phyloP scores from a whole-genome alignment of 345 rosid genomes.

The Eucalyptus curtisii region DNA sequence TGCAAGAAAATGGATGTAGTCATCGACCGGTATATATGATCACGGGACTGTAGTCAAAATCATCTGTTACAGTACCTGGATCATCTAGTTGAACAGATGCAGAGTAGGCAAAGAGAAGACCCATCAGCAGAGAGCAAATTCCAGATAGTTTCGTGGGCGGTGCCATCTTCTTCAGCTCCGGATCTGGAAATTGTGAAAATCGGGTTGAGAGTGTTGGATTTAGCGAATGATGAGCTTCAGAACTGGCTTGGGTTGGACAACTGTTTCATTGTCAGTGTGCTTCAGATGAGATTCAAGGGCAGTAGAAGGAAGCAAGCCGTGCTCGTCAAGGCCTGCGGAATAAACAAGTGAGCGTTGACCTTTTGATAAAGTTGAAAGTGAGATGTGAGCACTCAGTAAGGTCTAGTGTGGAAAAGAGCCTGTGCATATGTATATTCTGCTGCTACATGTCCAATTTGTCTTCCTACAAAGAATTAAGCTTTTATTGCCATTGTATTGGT shows the following conservation, averaged over 20 bases:
- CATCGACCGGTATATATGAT: neutral
- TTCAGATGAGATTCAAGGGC: neutral
- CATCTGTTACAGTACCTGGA: slow-evolving; percentile 23
- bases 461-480: neutral
- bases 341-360: neutral
- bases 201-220: neutral
- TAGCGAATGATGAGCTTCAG: neutral
- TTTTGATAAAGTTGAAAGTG: neutral
- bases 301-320: neutral
- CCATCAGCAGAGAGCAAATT: slow-evolving; percentile 45
- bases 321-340: neutral
- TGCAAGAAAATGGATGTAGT: neutral
- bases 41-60: neutral
- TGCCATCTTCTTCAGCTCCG: slow-evolving; percentile 11
- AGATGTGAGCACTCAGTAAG: fast-evolving
- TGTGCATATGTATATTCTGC: neutral
- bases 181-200: neutral
- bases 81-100: slow-evolving; percentile 82
- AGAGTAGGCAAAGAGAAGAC: slow-evolving; percentile 61
- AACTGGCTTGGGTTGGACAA: neutral
- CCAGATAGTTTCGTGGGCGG: slow-evolving; percentile 12
- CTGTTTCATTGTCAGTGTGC: neutral
- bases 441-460: neutral
- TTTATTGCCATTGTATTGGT: neutral
- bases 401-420: neutral